These are phyloP conservation scores for Trichodelitschia bisporula DNA, from an alignment of 495 filamentous ascomycete species.

Conservation along the genomic window DNA sequence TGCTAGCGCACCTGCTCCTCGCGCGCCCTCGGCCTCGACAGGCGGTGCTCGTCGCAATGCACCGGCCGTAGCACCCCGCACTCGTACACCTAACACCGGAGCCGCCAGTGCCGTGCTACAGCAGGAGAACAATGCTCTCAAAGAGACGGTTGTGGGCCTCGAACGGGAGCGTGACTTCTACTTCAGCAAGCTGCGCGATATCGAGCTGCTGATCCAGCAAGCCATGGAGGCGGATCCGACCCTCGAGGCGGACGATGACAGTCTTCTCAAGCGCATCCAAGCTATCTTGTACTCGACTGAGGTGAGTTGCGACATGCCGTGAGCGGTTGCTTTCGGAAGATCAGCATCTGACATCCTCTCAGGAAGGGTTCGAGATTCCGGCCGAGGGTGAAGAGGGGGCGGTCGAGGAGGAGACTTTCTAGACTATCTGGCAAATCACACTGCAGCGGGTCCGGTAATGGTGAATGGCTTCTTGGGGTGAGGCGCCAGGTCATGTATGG, in stretches of 20 bases:
- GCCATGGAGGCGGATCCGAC: slow-evolving; percentile 77
- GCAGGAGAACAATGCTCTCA: slow-evolving; percentile 53
- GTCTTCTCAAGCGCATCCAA: slow-evolving; percentile 83
- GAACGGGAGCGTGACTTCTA: slow-evolving; percentile 79
- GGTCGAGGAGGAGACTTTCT: slow-evolving; percentile 54
- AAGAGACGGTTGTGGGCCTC: slow-evolving; percentile 21
- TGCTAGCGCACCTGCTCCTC: slow-evolving; percentile 20
- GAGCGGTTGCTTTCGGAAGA: neutral
- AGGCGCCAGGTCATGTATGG: too few species aligned
- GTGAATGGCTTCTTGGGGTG: too few species aligned
- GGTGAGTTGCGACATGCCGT: slow-evolving; percentile 18
- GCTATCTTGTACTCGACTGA: slow-evolving; percentile 93
- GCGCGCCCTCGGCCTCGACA: slow-evolving; percentile 16
- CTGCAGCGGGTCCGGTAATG: too few species aligned
- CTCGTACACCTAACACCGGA: slow-evolving; percentile 22
- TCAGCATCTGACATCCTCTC: neutral
- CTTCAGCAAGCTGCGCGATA: slow-evolving; percentile 93
- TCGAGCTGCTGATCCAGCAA: slow-evolving; percentile 78
- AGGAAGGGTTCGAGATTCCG: slow-evolving; percentile 70
- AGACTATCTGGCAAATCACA: too few species aligned
- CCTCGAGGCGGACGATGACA: slow-evolving; percentile 77
- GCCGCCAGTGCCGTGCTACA: slow-evolving; percentile 38
- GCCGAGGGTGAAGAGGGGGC: slow-evolving; percentile 33
- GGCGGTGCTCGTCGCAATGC: slow-evolving; percentile 38
- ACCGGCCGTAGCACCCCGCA: slow-evolving; percentile 23